Evolutionary conservation across 2,329 filamentous ascomycete genomes (phyloP).

Genomic region (Beauveria scarabaeidicola): DNA sequence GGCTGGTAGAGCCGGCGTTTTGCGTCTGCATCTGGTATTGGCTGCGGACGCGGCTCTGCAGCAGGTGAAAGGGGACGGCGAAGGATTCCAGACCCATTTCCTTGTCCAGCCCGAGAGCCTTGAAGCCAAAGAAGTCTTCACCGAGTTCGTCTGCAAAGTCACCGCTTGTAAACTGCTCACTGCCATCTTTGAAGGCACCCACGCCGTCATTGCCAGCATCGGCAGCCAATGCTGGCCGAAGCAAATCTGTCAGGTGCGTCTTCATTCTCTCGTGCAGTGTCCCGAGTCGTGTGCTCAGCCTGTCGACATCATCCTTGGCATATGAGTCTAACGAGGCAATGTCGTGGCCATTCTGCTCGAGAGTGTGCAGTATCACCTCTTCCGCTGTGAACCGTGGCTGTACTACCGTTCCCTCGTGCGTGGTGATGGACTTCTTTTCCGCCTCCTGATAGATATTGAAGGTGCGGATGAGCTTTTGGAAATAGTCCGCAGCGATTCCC

Average conservation of each 20-base stretch:
- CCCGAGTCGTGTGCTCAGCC: conserved; percentile 67
- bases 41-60: conserved; percentile 83
- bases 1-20: conserved; percentile 49
- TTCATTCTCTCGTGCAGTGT: conserved; percentile 94
- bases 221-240: conserved; percentile 72
- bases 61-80: conserved; percentile 84
- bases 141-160: conserved; percentile 97
- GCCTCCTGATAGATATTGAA: conserved; percentile 77
- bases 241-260: conserved; percentile 79
- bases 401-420: conserved; percentile 32
- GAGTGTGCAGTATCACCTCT: conserved; percentile 77
- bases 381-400: conserved; percentile 70
- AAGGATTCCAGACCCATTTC: conserved; percentile 84
- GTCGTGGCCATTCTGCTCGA: conserved; percentile 77
- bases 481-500: conserved; percentile 82
- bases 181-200: conserved; percentile 89
- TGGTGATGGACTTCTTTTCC: conserved; percentile 59
- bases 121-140: conserved; percentile 98
- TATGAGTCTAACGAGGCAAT: conserved; percentile 76
- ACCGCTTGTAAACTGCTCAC: conserved; percentile 91
- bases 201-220: conserved; percentile 77
- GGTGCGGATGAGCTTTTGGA: conserved; percentile 71
- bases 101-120: conserved; percentile 81
- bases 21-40: conserved; percentile 70
- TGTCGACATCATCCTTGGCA: conserved; percentile 87